A percentile compares a stretch with the other conserved stretches of the same genome.
phyloP scores from a whole-genome alignment of 768 basidiomycete genomes.

The Russula griseocarnosa region DNA sequence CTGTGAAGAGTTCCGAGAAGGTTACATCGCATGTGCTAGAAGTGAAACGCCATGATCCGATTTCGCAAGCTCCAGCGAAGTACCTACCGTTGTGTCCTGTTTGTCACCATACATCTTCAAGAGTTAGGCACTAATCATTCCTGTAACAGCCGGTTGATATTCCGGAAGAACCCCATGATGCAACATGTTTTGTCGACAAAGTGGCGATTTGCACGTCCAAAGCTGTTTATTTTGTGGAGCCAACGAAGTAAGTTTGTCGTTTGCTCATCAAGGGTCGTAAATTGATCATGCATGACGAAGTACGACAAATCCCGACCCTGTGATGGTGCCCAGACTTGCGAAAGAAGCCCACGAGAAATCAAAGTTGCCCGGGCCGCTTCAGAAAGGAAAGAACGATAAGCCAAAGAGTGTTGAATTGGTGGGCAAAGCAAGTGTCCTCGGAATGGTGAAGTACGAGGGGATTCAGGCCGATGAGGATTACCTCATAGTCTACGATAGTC shows the following conservation, averaged over 20 bases:
- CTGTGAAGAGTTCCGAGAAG: not conserved
- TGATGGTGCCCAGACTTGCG: not conserved
- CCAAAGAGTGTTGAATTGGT: not conserved
- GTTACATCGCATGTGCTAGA: not conserved
- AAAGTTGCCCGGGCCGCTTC: not conserved
- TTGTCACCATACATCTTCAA: not conserved
- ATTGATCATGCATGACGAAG: constrained; percentile 1
- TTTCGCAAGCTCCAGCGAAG: not conserved
- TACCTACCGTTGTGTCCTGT: not conserved
- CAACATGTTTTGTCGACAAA: not conserved
- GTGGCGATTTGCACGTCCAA: constrained; percentile 8
- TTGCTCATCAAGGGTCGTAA: not conserved
- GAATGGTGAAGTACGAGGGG: constrained; percentile 2
- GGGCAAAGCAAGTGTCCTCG: not conserved
- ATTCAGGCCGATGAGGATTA: constrained; percentile 2
- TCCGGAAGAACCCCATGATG: constrained; percentile 2
- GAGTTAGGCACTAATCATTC: not conserved
- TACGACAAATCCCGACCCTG: not conserved
- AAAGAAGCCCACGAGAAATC: not conserved
- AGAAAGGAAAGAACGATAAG: not conserved
- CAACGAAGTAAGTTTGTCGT: not conserved
- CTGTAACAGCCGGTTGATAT: not conserved
- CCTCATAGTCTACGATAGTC: constrained; percentile 5
- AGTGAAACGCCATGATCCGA: not conserved
- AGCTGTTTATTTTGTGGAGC: not conserved